These are phyloP conservation scores for Elongisporangium undulatum DNA, from an alignment of 352 stramenopile species.

Conservation along the genomic window DNA sequence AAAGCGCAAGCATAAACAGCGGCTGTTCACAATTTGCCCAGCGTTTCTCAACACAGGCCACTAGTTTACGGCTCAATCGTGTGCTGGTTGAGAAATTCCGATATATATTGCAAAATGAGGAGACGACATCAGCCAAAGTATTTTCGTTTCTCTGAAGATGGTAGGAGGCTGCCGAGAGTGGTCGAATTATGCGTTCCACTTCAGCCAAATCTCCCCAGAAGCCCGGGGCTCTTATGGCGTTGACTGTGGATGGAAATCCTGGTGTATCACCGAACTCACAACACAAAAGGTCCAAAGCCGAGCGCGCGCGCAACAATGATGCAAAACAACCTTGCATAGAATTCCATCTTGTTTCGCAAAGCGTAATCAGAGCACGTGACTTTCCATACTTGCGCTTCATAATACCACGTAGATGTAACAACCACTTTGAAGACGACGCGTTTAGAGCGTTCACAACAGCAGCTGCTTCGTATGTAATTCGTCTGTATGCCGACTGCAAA, in stretches of 20 bases:
- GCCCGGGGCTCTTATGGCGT: neutral
- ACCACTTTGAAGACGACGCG: slow-evolving; percentile 10
- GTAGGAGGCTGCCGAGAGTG: slow-evolving; percentile 5
- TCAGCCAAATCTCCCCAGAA: slow-evolving; percentile 8
- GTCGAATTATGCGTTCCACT: slow-evolving; percentile 5
- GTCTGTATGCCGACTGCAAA: slow-evolving; percentile 4
- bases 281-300: slow-evolving; percentile 6
- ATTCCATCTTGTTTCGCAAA: slow-evolving; percentile 16
- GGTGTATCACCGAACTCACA: slow-evolving; percentile 4
- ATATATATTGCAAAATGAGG: slow-evolving; percentile 5
- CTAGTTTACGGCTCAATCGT: slow-evolving; percentile 1
- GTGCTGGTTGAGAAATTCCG: slow-evolving; percentile 2
- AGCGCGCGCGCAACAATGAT: slow-evolving; percentile 7
- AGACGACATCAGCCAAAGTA: slow-evolving; percentile 3
- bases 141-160: slow-evolving; percentile 5
- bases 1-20: slow-evolving; percentile 7
- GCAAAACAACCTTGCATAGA: slow-evolving; percentile 15
- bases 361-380: neutral
- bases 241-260: slow-evolving; percentile 2
- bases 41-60: slow-evolving; percentile 4
- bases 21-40: slow-evolving; percentile 9
- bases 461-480: slow-evolving; percentile 5
- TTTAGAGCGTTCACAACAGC: slow-evolving; percentile 10
- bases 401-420: neutral
- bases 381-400: slow-evolving; percentile 10